Base-by-base conservation (phyloP, 148 eudicot species). In the Fallopia convolvulus region DNA sequence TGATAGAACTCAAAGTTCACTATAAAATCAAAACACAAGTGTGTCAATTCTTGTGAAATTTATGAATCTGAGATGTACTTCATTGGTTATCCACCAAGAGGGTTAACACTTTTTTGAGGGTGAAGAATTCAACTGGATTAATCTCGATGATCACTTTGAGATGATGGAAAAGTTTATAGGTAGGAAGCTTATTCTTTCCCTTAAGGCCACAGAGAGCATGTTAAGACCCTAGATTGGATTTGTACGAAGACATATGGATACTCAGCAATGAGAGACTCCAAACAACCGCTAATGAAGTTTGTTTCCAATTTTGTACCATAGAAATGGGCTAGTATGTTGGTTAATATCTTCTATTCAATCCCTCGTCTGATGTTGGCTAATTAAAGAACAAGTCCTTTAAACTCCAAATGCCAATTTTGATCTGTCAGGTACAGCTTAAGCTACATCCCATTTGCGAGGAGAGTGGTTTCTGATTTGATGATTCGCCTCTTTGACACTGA, bases 361-460 rank as follows among this genome's bases (percentile, higher is more conserved):
- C 39, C 39, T 30, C 30, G 13, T 21, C 32, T 58, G 65, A n/a
- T 23, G 30, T 58, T 20, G 30, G 21, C 13, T 9, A 8, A n/a
- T 4, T 26, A n/a, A 15, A 17, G 4, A 18, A 18, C 6, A 3
- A 53, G 9, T 2, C 17, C 1, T 21, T n/a, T 5, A n/a, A 6
- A 61, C 23, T 50, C 55, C 55, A 50, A 50, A 23, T 63, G 70
- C 18, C 15, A 12, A 30, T 63, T 63, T 63, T 63, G 70, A 17
- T 39, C 85, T 76, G 10, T 50, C 96, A 93, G 98, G 98, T 93
- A 93, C 86, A 91, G 98, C 82, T 82, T 93, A 71, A 93, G 98
- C 79, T 93, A 93, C 80, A 93, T 93, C 58, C 98, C 98, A 47
- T 93, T 90, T 48, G 95, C 97, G 75, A 88, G 92, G 70, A 80